Evolutionary conservation across 768 basidiomycete species (phyloP).

Genomic region (Hericium erinaceus): DNA sequence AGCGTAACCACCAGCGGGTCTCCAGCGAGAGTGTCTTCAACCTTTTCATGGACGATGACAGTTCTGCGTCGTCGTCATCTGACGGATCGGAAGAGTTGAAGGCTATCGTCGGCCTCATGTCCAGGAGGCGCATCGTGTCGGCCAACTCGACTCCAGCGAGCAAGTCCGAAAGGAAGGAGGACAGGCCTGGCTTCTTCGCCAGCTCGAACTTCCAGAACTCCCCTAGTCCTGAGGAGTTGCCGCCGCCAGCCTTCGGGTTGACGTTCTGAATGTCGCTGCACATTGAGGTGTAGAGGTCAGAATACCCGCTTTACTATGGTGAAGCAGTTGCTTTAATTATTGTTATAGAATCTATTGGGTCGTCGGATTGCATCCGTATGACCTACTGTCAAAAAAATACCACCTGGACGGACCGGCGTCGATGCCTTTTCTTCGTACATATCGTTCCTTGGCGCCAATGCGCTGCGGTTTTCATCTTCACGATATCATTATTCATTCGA

Average conservation of each 20-base stretch:
- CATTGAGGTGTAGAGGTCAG: neutral
- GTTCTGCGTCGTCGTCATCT: conserved; percentile 22
- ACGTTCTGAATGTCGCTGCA: conserved; percentile 11
- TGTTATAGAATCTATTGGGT: conserved; percentile 12
- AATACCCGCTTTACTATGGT: too few species aligned
- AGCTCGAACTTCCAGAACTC: conserved; percentile 83
- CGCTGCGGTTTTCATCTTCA: conserved; percentile 12
- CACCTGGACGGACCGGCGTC: conserved; percentile 21
- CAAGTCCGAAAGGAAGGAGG: conserved; percentile 3
- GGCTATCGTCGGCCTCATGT: conserved; percentile 23
- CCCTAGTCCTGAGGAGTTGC: conserved; percentile 74
- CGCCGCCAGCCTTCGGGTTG: conserved; percentile 48
- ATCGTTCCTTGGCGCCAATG: conserved; percentile 13
- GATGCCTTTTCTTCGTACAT: conserved; percentile 20
- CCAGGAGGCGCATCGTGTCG: conserved; percentile 10
- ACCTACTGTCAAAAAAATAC: conserved; percentile 19
- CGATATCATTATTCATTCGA: conserved; percentile 37
- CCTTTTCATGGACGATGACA: conserved; percentile 67
- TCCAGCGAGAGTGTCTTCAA: conserved; percentile 71
- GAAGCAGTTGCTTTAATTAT: conserved; percentile 15
- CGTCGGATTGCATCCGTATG: too few species aligned
- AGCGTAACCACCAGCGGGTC: conserved; percentile 38
- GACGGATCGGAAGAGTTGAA: conserved; percentile 30
- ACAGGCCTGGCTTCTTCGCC: conserved; percentile 46
- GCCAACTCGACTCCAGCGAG: conserved; percentile 6